Evolutionary conservation across 2,329 filamentous ascomycete species (phyloP).

Genomic region (Neoscytalidium dimidiatum): DNA sequence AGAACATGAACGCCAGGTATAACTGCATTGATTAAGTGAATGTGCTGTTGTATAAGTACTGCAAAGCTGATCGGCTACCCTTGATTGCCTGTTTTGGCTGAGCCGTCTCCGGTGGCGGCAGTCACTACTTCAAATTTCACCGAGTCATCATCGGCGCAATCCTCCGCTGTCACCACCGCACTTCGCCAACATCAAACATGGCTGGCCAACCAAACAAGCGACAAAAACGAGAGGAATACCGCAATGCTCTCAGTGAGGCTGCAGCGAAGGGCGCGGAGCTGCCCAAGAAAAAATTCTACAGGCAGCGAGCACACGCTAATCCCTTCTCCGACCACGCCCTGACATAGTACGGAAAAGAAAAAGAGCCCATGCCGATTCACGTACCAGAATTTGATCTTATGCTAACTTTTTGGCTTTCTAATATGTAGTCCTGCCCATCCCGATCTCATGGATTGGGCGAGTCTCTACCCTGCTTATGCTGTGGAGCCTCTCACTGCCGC

Average conservation of each 20-base stretch:
- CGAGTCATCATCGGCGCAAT: constrained; percentile 9
- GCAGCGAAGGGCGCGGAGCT: constrained; percentile 66
- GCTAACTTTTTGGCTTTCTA: not conserved
- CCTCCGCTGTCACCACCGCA: constrained; percentile 7
- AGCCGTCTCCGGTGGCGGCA: not conserved
- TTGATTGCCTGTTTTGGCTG: constrained; percentile 7
- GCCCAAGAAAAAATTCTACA: constrained; percentile 94
- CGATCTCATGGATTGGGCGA: constrained; percentile 86
- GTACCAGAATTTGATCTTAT: no score
- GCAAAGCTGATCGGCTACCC: not conserved
- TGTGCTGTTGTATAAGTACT: not conserved
- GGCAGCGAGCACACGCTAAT: constrained; percentile 95
- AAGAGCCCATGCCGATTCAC: not conserved
- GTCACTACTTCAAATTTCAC: constrained; percentile 13
- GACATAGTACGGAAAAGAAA: constrained; percentile 65
- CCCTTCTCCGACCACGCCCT: constrained; percentile 94
- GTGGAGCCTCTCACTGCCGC: constrained; percentile 23
- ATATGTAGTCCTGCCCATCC: constrained; percentile 71
- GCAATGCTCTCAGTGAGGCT: constrained; percentile 35
- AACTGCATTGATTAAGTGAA: not conserved
- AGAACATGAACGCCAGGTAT: not conserved
- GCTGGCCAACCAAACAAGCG: constrained; percentile 37
- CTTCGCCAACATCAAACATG: constrained; percentile 26
- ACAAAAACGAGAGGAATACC: constrained; percentile 51
- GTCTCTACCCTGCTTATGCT: constrained; percentile 76